Evolutionary conservation across 192 early-diverging fungal genomes (phyloP), one percentile per base, ranked within the genome.

Genomic region (Backusella australiensis): DNA sequence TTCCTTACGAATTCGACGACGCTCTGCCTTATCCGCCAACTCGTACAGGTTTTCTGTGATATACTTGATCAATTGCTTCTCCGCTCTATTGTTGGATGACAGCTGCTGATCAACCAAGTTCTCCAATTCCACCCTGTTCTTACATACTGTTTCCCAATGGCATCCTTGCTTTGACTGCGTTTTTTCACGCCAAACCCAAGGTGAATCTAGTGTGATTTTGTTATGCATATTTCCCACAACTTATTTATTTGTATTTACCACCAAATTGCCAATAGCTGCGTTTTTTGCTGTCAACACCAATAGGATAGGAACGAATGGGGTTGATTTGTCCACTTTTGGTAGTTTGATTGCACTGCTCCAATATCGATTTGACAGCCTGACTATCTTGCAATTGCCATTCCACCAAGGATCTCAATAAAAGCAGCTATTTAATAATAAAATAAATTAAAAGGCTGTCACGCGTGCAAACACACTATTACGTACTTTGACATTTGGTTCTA

Each of bases 201-300:
- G 38, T 23, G 80, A 81, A 59, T 81, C 79, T 78, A 56, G n/a
- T 1, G 7, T 0, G 26, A 23, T 6, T 21, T 53, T 39, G 49
- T 36, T 34, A 53, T 52, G 11, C 38, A 11, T 53, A 7, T 53
- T 15, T 73, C 34, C 17, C 34, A 67, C 4, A 6, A 1, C 4
- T 19, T 36, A 3, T 67, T 21, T 23, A 6, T 41, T 19, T 23
- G 15, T n/a, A 29, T 15, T 46, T 73, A 78, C 77, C 78, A 19
- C 76, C 80, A 81, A 81, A 81, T 46, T 77, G 80, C 76, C 73
- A 81, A 46, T 81, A 81, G 34, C 68, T 65, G 11, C 76, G 72
- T 15, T 78, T 81, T 66, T 81, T 69, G 17, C 53, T 71, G 38
- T 81, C 80, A 7, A 67, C 39, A 3, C 80, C 80, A 17, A 78